Conservation (phyloP, 2,329 filamentous ascomycete species). For the Metarhizium rileyi region DNA sequence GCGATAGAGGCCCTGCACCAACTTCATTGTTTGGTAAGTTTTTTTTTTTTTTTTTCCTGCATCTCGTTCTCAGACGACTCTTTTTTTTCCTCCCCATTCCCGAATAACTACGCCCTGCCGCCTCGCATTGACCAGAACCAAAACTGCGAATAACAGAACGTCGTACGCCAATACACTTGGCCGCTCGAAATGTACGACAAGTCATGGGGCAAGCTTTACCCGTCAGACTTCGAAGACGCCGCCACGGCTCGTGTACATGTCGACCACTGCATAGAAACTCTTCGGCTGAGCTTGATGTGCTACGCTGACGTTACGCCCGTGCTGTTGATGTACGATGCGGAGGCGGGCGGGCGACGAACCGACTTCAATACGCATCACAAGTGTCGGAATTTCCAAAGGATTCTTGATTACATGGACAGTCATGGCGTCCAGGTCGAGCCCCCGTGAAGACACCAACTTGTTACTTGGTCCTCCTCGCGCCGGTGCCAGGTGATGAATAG, state of each 20-base stretch:
- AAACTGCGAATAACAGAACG: neutral
- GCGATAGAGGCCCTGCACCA: neutral
- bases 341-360: neutral
- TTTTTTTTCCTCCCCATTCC: too few relatives aligned
- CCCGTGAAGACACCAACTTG: neutral
- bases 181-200: conserved; percentile 2
- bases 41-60: neutral
- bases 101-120: too few relatives aligned
- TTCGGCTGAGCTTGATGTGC: conserved; percentile 4
- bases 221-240: neutral
- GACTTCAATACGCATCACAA: conserved; percentile 4
- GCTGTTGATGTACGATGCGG: neutral
- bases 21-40: conserved; percentile 3
- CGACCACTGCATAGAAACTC: conserved; percentile 4
- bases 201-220: conserved; percentile 1
- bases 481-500: neutral
- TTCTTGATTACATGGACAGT: neutral
- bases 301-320: conserved; percentile 4
- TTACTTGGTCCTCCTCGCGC: too few relatives aligned
- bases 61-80: too few relatives aligned
- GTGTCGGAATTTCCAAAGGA: conserved; percentile 1
- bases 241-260: neutral
- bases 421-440: neutral
- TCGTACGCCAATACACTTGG: conserved; percentile 4
- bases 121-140: neutral